Evolutionary conservation across 371 early-diverging fungal species (phyloP), one percentile per base, ranked within the genome.

Genomic region (Zopfochytrium polystomum): DNA sequence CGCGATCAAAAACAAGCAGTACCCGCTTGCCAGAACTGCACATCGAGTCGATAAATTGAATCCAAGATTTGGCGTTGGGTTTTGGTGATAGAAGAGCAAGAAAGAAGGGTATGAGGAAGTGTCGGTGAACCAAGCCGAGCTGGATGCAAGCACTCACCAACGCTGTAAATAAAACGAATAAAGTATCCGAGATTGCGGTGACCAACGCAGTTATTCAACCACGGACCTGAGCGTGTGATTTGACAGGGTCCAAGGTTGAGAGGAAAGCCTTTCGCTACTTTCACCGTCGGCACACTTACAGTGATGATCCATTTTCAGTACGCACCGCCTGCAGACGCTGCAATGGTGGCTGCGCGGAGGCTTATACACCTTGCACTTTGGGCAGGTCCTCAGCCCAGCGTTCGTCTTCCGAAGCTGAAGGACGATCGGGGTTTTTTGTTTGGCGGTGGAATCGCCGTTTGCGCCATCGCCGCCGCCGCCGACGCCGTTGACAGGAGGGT

Each of bases 181-280:
- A 96, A 98, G 68, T 95, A 87, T 20, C 85, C 85, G 60, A 90
- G 88, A 69, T 97, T 97, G 62, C 58, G 60, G 63, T 87, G 87
- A 4, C 98, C 98, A 33, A 97, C 89, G 77, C 98, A 97, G 71
- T 92, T 96, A 76, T 95, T 93, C 48, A 97, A 85, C 91, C 97
- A 99, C 1, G 95, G 94, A 73, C 85, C 82, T 79, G 60, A 26
- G 29, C 13, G n/a, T 4, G 29, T 33, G 50, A 54, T 43, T 32
- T 1, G 7, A 26, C 3, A 5, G 20, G n/a, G n/a, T n/a, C n/a
- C n/a, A n/a, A n/a, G n/a, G n/a, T n/a, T n/a, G n/a, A n/a, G n/a
- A 29, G 7, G n/a, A 55, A 27, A 52, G 6, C 3, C n/a, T 25
- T 35, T 23, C 55, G 4, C 11, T 31, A 7, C 25, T 38, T 25